These are phyloP conservation scores for Abelmoschus esculentus DNA, from an alignment of 345 rosid genomes.

Conservation along the genomic window DNA sequence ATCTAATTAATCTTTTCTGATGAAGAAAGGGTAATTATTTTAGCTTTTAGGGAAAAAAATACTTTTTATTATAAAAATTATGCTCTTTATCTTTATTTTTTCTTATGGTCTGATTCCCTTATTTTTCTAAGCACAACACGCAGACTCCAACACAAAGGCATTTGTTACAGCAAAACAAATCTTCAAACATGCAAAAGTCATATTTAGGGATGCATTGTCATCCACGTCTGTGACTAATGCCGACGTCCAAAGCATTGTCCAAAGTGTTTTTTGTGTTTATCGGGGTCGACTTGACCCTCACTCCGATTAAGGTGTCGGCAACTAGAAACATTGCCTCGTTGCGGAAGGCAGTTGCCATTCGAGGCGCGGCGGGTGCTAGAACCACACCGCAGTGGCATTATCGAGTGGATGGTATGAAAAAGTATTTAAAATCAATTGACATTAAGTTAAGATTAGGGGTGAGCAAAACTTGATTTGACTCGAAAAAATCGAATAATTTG, in stretches of 20 bases:
- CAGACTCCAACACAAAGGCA: too few relatives aligned
- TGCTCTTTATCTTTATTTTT: too few relatives aligned
- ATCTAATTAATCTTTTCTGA: too few relatives aligned
- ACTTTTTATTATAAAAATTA: too few relatives aligned
- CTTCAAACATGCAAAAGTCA: too few relatives aligned
- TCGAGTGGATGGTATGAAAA: neutral
- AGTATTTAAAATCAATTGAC: neutral
- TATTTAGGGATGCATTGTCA: neutral
- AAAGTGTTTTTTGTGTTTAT: neutral
- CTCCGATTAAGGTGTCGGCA: neutral
- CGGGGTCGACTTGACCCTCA: neutral
- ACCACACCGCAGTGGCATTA: neutral
- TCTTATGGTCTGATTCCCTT: too few relatives aligned
- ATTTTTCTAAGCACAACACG: too few relatives aligned
- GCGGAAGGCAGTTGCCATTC: neutral
- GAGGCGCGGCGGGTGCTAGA: neutral
- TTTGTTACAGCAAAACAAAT: too few relatives aligned
- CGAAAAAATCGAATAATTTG: too few relatives aligned
- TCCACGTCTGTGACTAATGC: neutral
- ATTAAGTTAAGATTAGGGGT: neutral
- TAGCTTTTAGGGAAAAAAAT: too few relatives aligned
- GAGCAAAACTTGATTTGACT: too few relatives aligned
- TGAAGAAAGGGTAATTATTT: too few relatives aligned
- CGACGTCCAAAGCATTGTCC: neutral
- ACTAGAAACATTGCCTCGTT: neutral